Evolutionary conservation across 2,329 filamentous ascomycete genomes (phyloP).

Genomic region (Ophiocordyceps sinensis): DNA sequence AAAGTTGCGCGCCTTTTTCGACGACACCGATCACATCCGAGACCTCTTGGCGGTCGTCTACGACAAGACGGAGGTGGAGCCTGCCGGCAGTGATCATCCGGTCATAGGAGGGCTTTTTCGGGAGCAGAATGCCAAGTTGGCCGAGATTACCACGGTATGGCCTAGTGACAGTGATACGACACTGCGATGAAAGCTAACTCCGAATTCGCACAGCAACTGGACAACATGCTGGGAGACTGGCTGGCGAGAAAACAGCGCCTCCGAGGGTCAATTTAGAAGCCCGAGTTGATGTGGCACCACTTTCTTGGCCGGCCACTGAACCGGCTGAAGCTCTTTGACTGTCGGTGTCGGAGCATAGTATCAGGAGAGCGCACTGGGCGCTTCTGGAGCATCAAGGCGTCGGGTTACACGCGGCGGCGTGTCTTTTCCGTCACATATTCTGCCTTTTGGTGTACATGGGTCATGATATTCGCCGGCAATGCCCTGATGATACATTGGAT

Average conservation of each 20-base stretch:
- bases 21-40: constrained; percentile 75
- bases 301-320: background rate
- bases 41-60: constrained; percentile 87
- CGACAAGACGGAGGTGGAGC: constrained; percentile 72
- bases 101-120: constrained; percentile 67
- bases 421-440: no score
- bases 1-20: constrained; percentile 76
- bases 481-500: no score
- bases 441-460: no score
- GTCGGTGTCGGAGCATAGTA: no score
- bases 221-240: constrained; percentile 76
- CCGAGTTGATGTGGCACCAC: background rate
- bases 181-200: background rate
- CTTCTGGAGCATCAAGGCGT: no score
- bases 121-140: constrained; percentile 73
- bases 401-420: no score
- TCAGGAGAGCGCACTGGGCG: no score
- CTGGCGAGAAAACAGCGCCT: constrained; percentile 55
- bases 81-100: constrained; percentile 73
- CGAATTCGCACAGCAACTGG: constrained; percentile 45
- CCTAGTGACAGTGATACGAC: background rate
- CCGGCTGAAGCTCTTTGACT: no score
- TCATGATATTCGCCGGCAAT: no score
- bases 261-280: constrained; percentile 29
- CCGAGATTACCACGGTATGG: constrained; percentile 66